These are phyloP conservation scores for Tolypocladium nubicola DNA, from an alignment of 2,329 filamentous ascomycete species.

Conservation along the genomic window DNA sequence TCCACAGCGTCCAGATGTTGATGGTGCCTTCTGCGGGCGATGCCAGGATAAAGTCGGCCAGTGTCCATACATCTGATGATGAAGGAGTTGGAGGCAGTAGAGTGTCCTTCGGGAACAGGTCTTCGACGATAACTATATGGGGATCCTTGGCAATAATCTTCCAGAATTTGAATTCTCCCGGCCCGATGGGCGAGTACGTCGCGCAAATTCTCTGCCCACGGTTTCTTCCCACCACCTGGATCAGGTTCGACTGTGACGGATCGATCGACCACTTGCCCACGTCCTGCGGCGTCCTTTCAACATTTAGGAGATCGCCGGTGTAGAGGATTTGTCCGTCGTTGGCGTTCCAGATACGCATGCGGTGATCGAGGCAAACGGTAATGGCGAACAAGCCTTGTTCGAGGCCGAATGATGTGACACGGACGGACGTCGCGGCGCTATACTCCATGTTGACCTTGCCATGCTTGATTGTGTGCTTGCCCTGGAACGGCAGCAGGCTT, in stretches of 20 bases:
- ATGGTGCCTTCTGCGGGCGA: conserved; percentile 42
- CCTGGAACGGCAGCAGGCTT: conserved; percentile 56
- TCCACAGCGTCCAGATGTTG: conserved; percentile 70
- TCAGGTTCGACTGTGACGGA: conserved; percentile 64
- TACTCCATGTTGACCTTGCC: conserved; percentile 56
- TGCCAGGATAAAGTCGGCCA: conserved; percentile 64
- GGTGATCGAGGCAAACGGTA: conserved; percentile 82
- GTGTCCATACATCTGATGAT: conserved; percentile 66
- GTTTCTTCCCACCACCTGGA: conserved; percentile 56
- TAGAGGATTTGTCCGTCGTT: conserved; percentile 67
- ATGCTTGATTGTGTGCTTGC: conserved; percentile 52
- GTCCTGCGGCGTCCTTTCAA: conserved; percentile 55
- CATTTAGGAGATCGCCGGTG: conserved; percentile 67
- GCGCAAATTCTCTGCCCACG: conserved; percentile 50
- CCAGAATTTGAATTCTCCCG: conserved; percentile 94
- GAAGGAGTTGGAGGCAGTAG: conserved; percentile 61
- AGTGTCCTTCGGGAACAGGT: conserved; percentile 51
- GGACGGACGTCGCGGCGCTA: conserved; percentile 54
- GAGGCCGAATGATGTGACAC: conserved; percentile 40
- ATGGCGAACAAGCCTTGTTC: conserved; percentile 49
- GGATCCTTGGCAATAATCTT: conserved; percentile 54
- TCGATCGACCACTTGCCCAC: conserved; percentile 66
- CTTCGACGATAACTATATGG: conserved; percentile 54
- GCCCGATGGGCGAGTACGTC: conserved; percentile 79
- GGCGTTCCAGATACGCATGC: conserved; percentile 81